These are phyloP conservation scores for Metarhizium guizhouense DNA, from an alignment of 2,329 filamentous ascomycete species.

Conservation along the genomic window DNA sequence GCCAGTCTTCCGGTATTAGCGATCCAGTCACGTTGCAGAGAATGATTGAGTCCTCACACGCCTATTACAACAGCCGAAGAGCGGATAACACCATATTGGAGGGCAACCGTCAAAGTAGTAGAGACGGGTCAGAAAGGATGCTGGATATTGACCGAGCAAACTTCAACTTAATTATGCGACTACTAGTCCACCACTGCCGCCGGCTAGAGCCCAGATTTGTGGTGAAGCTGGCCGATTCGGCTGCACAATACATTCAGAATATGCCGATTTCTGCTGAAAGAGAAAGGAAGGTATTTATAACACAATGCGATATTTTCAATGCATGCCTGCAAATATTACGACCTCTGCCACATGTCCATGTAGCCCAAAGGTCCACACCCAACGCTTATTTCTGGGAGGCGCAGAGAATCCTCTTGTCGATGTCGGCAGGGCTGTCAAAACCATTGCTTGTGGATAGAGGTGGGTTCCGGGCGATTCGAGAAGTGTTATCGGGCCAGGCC, in stretches of 20 bases:
- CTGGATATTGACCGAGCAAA: constrained; percentile 12
- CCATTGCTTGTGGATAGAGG: constrained; percentile 40
- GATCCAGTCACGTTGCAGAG: constrained; percentile 14
- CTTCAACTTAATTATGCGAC: constrained; percentile 15
- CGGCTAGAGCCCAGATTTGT: constrained; percentile 24
- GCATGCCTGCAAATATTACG: constrained; percentile 16
- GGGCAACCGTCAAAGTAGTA: not conserved
- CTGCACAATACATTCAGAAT: constrained; percentile 17
- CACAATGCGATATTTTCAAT: constrained; percentile 24
- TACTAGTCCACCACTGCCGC: constrained; percentile 21
- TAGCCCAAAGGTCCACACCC: constrained; percentile 15
- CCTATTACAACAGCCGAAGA: constrained; percentile 5
- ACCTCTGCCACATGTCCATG: constrained; percentile 14
- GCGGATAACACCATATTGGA: too few species aligned
- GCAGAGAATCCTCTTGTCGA: constrained; percentile 42
- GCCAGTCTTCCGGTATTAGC: constrained; percentile 16
- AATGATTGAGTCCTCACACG: constrained; percentile 18
- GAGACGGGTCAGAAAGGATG: not conserved
- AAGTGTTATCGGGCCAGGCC: constrained; percentile 42
- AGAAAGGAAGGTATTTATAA: constrained; percentile 14
- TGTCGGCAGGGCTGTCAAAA: constrained; percentile 38
- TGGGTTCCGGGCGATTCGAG: constrained; percentile 46
- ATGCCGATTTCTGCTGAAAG: constrained; percentile 8
- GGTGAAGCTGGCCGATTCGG: constrained; percentile 19
- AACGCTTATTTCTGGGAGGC: constrained; percentile 42